Conservation (phyloP, 2,329 filamentous ascomycete species). For the Daldinia sp. region DNA sequence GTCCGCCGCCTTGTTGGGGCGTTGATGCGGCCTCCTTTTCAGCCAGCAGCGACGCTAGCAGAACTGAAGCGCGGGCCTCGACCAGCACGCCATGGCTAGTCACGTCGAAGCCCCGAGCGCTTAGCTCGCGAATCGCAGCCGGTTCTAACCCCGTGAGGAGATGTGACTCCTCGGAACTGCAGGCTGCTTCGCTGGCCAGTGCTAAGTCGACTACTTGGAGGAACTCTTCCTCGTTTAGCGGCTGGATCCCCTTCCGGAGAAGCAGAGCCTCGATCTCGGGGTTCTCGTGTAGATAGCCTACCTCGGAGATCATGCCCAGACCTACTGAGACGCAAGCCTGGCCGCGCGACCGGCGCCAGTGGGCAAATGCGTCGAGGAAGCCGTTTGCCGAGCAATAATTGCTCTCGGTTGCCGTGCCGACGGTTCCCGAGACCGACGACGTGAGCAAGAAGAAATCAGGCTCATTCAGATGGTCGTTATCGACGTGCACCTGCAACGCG, state of each 20-base stretch:
- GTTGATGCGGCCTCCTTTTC: not conserved
- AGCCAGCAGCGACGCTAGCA: not conserved
- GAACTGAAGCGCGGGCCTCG: not conserved
- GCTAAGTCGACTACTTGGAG: not conserved
- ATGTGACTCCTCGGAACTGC: not conserved
- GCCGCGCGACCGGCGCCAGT: not conserved
- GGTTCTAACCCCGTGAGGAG: not conserved
- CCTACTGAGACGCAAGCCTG: not conserved
- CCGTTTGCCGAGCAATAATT: constrained; percentile 1
- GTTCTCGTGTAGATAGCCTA: not conserved
- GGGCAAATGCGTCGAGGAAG: not conserved
- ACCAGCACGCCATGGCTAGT: not conserved
- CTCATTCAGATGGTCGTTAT: not conserved
- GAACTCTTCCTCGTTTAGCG: not conserved
- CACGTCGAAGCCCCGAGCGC: not conserved
- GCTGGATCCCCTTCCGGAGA: not conserved
- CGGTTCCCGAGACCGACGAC: not conserved
- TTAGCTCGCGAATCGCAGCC: not conserved
- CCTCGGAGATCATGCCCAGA: not conserved
- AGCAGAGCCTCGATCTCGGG: not conserved
- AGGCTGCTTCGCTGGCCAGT: not conserved
- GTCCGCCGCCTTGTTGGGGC: not conserved
- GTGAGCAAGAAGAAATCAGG: not conserved
- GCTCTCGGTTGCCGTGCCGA: not conserved
- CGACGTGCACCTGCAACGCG: not conserved